Evolutionary conservation across 129 eudicot species (phyloP), one percentile per base, ranked within the genome.

Genomic region (Ambrosia artemisiifolia): DNA sequence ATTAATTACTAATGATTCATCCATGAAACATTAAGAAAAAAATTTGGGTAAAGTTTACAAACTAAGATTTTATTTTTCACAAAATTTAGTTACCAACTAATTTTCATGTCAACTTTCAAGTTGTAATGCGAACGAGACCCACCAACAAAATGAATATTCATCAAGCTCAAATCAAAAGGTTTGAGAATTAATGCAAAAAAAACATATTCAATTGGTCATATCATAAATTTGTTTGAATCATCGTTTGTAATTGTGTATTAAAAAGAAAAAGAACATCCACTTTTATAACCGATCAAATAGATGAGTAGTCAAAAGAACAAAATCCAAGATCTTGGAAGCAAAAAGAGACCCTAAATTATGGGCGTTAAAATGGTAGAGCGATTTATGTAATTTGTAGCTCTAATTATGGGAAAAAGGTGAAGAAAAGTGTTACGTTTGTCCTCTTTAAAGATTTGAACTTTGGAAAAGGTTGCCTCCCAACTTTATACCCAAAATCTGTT

Each of bases 261-360:
- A 19, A 51, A 16, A 55, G 33, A 9, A 54, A 56, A 68, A 34
- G 69, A 33, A 49, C 42, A 68, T 68, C 32, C 8, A 69, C 70
- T 68, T 69, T 20, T 62, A 20, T 69, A n/a, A 70, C 17, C 17
- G 69, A 18, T 75, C 32, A 74, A 64, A 40, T 71, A 13, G 34
- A 54, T 16, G 73, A 38, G 65, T 47, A 50, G 72, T 65, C 65
- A 74, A 65, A 57, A 24, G 68, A 59, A 64, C 75, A 69, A 48
- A 72, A 72, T 69, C 81, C 69, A 69, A 69, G 65, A 69, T 69
- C 81, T 77, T 77, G 81, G 81, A n/a, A 60, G 47, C 54, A 65
- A 69, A 69, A 77, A 69, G 71, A 17, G 38, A 70, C 81, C 81
- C 75, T 77, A 69, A 77, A 69, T 77, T 77, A 44, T 77, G 71